phyloP scores from a whole-genome alignment of 2,329 filamentous ascomycete genomes.

The Biscogniauxia mediterranea region DNA sequence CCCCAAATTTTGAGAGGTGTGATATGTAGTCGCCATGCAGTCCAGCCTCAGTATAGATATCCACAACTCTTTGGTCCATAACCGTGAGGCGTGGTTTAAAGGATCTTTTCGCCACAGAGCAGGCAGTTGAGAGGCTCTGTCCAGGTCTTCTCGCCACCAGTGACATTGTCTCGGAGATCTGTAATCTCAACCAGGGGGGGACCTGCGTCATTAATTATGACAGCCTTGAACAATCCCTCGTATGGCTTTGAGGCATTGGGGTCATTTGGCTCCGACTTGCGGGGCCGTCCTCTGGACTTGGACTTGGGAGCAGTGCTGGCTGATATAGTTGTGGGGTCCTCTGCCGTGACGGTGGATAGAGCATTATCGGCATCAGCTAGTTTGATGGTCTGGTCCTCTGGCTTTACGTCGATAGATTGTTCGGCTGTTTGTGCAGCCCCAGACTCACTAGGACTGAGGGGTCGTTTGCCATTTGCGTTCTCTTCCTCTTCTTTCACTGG shows the following conservation, averaged over 20 bases:
- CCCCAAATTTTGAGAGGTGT: not conserved
- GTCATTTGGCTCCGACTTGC: slow-evolving; percentile 38
- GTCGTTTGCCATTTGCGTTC: slow-evolving; percentile 40
- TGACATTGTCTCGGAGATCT: slow-evolving; percentile 48
- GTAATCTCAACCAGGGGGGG: slow-evolving; percentile 51
- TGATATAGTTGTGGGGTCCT: slow-evolving; percentile 39
- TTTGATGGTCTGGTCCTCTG: slow-evolving; percentile 39
- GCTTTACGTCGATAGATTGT: slow-evolving; percentile 53
- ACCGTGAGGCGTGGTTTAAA: slow-evolving; percentile 31
- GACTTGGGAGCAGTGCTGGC: slow-evolving; percentile 24
- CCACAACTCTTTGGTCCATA: not conserved
- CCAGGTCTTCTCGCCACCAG: slow-evolving; percentile 52
- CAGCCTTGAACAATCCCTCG: slow-evolving; percentile 50
- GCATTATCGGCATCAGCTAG: slow-evolving; percentile 32
- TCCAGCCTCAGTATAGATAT: not conserved
- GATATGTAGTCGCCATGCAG: slow-evolving; percentile 10
- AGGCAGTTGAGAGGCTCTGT: slow-evolving; percentile 51
- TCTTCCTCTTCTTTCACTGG: slow-evolving; percentile 39
- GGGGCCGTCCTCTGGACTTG: slow-evolving; percentile 36
- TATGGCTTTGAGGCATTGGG: slow-evolving; percentile 44
- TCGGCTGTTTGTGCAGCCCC: slow-evolving; percentile 48
- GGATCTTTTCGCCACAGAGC: slow-evolving; percentile 47
- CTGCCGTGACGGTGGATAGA: slow-evolving; percentile 25
- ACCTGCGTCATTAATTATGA: slow-evolving; percentile 45
- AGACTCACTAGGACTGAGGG: slow-evolving; percentile 51